Percentiles rank a stretch among this genome's conserved stretches.
These are phyloP conservation scores for Physcomitrellopsis africana DNA, from an alignment of 225 moss, liverwort and hornwort genomes.

Conservation along the genomic window DNA sequence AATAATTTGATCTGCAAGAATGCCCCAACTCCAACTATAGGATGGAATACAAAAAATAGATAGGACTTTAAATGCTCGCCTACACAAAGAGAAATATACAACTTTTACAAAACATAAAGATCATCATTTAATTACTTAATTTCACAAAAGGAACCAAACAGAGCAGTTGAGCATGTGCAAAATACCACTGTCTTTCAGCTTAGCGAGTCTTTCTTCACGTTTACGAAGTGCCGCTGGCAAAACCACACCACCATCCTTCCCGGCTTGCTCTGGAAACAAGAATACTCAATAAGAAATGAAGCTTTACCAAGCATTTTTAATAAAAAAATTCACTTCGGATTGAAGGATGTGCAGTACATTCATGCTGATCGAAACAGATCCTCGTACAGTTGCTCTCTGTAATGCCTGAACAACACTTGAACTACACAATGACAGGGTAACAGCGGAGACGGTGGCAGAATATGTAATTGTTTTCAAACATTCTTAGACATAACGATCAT, in stretches of 20 bases:
- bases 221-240: constrained; percentile 84
- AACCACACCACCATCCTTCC: constrained; percentile 62
- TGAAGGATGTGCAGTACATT: constrained; percentile 4
- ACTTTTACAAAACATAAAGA: constrained; percentile 5
- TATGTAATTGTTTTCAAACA: background rate
- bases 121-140: constrained; percentile 4
- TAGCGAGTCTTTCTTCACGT: constrained; percentile 91
- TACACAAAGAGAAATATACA: background rate
- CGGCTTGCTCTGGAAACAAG: constrained; percentile 68
- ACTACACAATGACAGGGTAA: background rate
- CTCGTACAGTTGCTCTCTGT: background rate
- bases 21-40: constrained; percentile 4
- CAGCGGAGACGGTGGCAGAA: background rate
- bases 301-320: background rate
- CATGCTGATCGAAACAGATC: constrained; percentile 13
- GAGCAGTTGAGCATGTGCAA: background rate
- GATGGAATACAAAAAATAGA: constrained; percentile 23
- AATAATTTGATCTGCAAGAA: constrained; percentile 3
- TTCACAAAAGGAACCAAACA: background rate
- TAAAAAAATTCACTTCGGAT: background rate
- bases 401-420: constrained; percentile 1
- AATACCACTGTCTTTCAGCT: constrained; percentile 95
- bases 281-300: constrained; percentile 29
- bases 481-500: constrained; percentile 29
- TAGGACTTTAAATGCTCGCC: background rate